Base-by-base conservation (phyloP, 768 basidiomycete species). In the Rhodotorula toruloides region DNA sequence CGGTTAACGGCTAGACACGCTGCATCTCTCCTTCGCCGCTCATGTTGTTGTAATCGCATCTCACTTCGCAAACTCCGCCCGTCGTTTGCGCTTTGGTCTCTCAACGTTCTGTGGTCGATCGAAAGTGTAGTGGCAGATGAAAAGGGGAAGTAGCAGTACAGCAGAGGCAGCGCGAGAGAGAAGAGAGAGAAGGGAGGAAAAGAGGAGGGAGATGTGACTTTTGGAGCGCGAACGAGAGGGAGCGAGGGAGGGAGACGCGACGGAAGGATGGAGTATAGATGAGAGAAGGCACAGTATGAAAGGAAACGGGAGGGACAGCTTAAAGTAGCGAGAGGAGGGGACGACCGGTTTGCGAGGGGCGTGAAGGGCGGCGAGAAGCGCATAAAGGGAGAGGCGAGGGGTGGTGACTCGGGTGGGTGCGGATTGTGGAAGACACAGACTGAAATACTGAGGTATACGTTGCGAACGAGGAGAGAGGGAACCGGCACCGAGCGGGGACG, bases 1-100 rank as follows among this genome's bases (percentile, higher is more conserved):
- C 48, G 22, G 54, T 61, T 42, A 67, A 61, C 43, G 54, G 37
- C 6, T 66, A 36, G 37, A 46, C 44, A 25, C 16, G 44, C 9
- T 25, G 44, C 21, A 40, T 39, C 27, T 42, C 29, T 42, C 39
- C n/a, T n/a, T n/a, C n/a, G n/a, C n/a, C n/a, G n/a, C n/a, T 46
- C 31, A 25, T 29, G n/a, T 48, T 48, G 47, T 48, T 48, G 47
- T 46, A 9, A 22, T 46, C 44, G n/a, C 44, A 16, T 13, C 21
- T n/a, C 27, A 1, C 27, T 29, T n/a, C n/a, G n/a, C n/a, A n/a
- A n/a, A n/a, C n/a, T n/a, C n/a, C n/a, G n/a, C 17, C 43, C 11
- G 21, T 22, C 43, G 43, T 44, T 44, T 25, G 14, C n/a, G 6
- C 43, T 25, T 44, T 10, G 5, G 21, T 44, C 43, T 44, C 17